These are phyloP conservation scores for Debaryomycetaceae sp. DNA, from an alignment of 1,139 yeast species.

Conservation along the genomic window DNA sequence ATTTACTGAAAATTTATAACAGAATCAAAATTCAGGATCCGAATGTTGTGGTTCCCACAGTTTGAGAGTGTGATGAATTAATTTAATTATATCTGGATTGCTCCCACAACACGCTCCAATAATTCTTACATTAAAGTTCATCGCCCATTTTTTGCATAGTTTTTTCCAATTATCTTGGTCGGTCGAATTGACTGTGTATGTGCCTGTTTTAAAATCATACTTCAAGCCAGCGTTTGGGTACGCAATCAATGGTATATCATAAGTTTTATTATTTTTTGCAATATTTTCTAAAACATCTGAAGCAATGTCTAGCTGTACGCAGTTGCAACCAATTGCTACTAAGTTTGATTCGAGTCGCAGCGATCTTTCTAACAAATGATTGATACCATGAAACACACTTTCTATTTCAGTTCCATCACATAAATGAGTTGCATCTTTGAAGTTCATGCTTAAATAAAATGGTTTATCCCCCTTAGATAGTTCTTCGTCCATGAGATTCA, in stretches of 20 bases:
- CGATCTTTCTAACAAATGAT: conserved; percentile 10
- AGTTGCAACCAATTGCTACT: conserved; percentile 40
- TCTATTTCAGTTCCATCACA: conserved; percentile 33
- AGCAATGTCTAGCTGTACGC: conserved; percentile 28
- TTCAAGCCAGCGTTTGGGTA: conserved; percentile 42
- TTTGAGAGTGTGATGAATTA: neutral
- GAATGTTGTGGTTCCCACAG: neutral
- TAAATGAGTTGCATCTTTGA: conserved; percentile 19
- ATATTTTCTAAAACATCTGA: conserved; percentile 17
- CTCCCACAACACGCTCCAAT: conserved; percentile 64
- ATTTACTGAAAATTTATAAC: too few relatives aligned
- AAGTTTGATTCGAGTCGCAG: conserved; percentile 12
- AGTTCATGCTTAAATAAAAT: conserved; percentile 29
- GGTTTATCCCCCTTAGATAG: conserved; percentile 20
- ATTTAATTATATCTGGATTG: conserved; percentile 40
- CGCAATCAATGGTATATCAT: conserved; percentile 21
- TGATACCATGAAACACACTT: conserved; percentile 18
- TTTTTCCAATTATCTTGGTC: conserved; percentile 21
- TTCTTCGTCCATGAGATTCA: conserved; percentile 21
- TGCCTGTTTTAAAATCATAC: conserved; percentile 14
- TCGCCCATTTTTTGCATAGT: conserved; percentile 31
- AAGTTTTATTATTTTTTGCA: conserved; percentile 8
- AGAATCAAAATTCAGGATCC: too few relatives aligned
- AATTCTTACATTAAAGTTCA: conserved; percentile 27
- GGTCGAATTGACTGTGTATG: conserved; percentile 7